Conservation (phyloP, 352 stramenopile genomes). For the Phytophthora megakarya region DNA sequence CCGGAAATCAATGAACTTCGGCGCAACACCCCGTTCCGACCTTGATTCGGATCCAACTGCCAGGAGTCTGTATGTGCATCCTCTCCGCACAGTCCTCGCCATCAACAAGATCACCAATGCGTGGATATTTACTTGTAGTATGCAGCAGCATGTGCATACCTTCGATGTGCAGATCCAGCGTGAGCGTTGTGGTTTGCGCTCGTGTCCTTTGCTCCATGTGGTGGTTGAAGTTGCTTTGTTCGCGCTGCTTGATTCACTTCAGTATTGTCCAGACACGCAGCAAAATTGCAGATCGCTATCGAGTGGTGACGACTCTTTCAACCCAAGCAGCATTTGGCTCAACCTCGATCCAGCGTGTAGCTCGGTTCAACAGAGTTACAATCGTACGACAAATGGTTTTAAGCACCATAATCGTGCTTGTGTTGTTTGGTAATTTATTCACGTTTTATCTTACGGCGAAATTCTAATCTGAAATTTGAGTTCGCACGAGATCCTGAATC, state of each 20-base stretch:
- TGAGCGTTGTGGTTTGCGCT: slow-evolving; percentile 1
- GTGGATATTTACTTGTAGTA: background rate
- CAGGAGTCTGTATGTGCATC: slow-evolving; percentile 11
- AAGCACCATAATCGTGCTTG: no score
- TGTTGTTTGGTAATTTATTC: no score
- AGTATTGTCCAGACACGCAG: slow-evolving; percentile 27
- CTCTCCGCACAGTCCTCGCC: background rate
- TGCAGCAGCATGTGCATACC: background rate
- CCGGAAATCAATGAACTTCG: background rate
- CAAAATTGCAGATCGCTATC: background rate
- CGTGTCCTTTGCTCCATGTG: slow-evolving; percentile 16
- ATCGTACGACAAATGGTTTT: no score
- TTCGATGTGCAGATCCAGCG: slow-evolving; percentile 13
- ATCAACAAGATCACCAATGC: slow-evolving; percentile 6
- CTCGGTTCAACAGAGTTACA: no score
- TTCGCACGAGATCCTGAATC: no score
- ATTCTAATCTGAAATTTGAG: no score
- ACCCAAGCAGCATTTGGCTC: slow-evolving; percentile 16
- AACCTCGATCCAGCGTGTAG: no score
- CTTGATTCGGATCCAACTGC: slow-evolving; percentile 8
- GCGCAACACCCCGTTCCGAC: no score
- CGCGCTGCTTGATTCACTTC: slow-evolving; percentile 15
- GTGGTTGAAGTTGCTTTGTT: slow-evolving; percentile 20
- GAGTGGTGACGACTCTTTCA: slow-evolving; percentile 12
- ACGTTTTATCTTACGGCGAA: no score